Conservation (phyloP, 2,329 filamentous ascomycete genomes). For the Pleoardoris graminearum region DNA sequence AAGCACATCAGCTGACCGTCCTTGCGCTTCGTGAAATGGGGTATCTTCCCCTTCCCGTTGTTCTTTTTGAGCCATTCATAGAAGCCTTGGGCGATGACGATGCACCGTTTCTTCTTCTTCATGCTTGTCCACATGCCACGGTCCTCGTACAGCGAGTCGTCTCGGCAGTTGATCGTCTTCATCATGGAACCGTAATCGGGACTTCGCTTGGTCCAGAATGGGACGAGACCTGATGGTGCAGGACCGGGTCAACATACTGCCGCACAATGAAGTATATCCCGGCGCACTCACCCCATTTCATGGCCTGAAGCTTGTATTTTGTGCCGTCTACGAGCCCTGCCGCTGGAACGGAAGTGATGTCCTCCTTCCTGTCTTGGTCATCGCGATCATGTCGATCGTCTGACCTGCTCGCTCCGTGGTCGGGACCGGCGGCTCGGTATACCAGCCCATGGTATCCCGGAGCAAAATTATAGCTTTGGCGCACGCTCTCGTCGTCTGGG, state of each 20-base stretch:
- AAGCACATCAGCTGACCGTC: conserved; percentile 86
- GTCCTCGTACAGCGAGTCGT: conserved; percentile 76
- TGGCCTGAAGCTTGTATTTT: conserved; percentile 81
- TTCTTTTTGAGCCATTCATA: conserved; percentile 93
- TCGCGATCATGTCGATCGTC: conserved; percentile 22
- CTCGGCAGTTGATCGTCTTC: conserved; percentile 93
- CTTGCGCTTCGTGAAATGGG: conserved; percentile 79
- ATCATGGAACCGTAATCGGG: conserved; percentile 77
- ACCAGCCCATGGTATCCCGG: conserved; percentile 85
- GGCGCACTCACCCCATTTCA: conserved; percentile 77
- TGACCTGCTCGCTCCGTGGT: conserved; percentile 53
- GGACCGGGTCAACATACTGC: conserved; percentile 17
- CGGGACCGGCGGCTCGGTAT: conserved; percentile 74
- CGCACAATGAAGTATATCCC: too few species aligned
- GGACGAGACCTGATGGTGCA: conserved; percentile 64
- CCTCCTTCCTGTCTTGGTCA: conserved; percentile 11
- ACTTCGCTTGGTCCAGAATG: conserved; percentile 87
- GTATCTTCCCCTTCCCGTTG: conserved; percentile 75
- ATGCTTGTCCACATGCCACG: conserved; percentile 90
- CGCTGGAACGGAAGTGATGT: conserved; percentile 17
- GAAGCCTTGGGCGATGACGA: conserved; percentile 89
- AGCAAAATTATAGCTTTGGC: conserved; percentile 89
- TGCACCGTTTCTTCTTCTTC: conserved; percentile 85
- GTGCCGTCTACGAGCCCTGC: conserved; percentile 42
- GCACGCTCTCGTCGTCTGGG: conserved; percentile 69